Conservation (phyloP, 805 yeast genomes). For the Hanseniaspora mollemarum region DNA sequence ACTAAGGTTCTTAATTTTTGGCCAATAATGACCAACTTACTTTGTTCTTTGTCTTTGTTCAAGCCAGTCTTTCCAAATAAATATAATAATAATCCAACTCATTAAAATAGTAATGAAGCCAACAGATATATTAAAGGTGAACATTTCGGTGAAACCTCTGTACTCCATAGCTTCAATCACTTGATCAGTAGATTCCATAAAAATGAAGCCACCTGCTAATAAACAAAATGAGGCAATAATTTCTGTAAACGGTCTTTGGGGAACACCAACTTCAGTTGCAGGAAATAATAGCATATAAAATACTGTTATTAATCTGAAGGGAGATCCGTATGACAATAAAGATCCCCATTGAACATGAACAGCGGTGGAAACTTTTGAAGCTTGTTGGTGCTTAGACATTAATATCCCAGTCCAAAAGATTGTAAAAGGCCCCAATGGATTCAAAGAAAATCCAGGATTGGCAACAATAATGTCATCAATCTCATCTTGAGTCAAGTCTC, state of each 20-base stretch:
- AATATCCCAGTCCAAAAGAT: slow-evolving; percentile 93
- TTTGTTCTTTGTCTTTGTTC: slow-evolving; percentile 8
- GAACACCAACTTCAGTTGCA: slow-evolving; percentile 21
- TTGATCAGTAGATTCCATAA: slow-evolving; percentile 86
- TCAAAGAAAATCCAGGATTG: slow-evolving; percentile 73
- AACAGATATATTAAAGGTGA: slow-evolving; percentile 74
- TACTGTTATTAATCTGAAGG: slow-evolving; percentile 59
- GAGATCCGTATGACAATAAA: slow-evolving; percentile 69
- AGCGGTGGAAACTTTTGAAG: slow-evolving; percentile 60
- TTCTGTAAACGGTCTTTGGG: slow-evolving; percentile 71
- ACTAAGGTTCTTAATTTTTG: too few relatives aligned
- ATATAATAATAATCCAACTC: slow-evolving; percentile 75
- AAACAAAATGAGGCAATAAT: slow-evolving; percentile 66
- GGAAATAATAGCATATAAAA: slow-evolving; percentile 33
- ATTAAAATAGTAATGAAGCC: slow-evolving; percentile 68
- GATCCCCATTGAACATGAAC: slow-evolving; percentile 92
- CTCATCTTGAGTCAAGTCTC: slow-evolving; percentile 11
- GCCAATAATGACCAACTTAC: too few relatives aligned
- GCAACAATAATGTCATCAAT: slow-evolving; percentile 27
- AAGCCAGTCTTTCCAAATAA: slow-evolving; percentile 49
- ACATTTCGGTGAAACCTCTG: slow-evolving; percentile 78
- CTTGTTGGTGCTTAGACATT: slow-evolving; percentile 91
- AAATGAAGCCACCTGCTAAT: slow-evolving; percentile 78
- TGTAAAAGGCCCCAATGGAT: slow-evolving; percentile 87
- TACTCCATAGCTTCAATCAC: slow-evolving; percentile 69